Conservation (phyloP, 169 alveolate genomes). For the Eimeria sp. region DNA sequence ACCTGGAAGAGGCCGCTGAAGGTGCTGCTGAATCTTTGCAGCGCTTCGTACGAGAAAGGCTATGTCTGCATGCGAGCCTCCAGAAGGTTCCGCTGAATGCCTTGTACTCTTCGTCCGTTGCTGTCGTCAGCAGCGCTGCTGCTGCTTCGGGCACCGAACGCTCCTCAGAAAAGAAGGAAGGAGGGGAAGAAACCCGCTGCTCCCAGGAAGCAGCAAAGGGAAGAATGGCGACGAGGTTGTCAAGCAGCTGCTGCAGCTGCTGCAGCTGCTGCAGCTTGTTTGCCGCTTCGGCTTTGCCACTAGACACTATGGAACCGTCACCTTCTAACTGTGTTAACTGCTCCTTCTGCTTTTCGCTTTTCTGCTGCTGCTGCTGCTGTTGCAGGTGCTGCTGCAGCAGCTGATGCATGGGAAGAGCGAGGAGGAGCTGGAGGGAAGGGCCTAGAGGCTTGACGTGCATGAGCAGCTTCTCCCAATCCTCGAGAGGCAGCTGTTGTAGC, state of each 20-base stretch:
- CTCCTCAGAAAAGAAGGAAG: conserved; percentile 28
- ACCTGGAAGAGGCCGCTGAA: neutral
- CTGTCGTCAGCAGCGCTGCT: conserved; percentile 58
- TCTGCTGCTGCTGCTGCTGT: conserved; percentile 18
- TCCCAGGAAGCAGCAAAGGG: conserved; percentile 65
- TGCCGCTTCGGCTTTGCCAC: neutral
- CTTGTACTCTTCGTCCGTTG: conserved; percentile 5
- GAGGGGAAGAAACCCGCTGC: conserved; percentile 1
- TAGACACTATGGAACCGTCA: neutral
- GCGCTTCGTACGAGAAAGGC: conserved; percentile 16
- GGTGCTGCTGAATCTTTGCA: neutral
- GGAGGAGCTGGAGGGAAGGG: conserved; percentile 30
- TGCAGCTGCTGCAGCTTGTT: conserved; percentile 3
- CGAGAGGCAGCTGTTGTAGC: conserved; percentile 16
- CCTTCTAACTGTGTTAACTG: neutral
- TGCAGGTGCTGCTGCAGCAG: conserved; percentile 18
- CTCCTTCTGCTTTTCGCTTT: neutral
- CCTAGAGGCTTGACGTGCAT: conserved; percentile 25
- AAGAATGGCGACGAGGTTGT: conserved; percentile 15
- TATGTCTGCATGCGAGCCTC: conserved; percentile 61
- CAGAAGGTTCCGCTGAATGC: conserved; percentile 68
- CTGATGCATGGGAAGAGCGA: conserved; percentile 52
- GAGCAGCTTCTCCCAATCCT: conserved; percentile 28
- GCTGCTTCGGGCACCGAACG: conserved; percentile 15
- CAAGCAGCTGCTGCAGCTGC: conserved; percentile 11